A percentile compares a stretch with the other conserved stretches of the same genome.
These are phyloP conservation scores for Paramecium primaurelia DNA, from an alignment of 73 alveolate genomes.

Conservation along the genomic window DNA sequence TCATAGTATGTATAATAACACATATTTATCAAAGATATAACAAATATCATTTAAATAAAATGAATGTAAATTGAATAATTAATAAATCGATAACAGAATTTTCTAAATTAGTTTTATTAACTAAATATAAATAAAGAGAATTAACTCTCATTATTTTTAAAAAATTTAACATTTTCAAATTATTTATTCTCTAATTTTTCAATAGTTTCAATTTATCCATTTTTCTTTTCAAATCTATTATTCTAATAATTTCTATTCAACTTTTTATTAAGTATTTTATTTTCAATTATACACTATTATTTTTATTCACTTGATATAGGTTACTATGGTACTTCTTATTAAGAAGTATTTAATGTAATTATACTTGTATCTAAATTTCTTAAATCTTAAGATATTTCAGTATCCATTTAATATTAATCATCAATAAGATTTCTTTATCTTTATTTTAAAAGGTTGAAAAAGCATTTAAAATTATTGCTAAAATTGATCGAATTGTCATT, in stretches of 20 bases:
- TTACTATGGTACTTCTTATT: neutral
- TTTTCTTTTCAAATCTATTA: neutral
- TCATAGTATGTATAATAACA: neutral
- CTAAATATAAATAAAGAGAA: neutral
- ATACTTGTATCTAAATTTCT: too few species aligned
- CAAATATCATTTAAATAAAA: neutral
- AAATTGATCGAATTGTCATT: neutral
- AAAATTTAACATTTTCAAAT: neutral
- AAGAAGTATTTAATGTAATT: neutral
- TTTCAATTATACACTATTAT: neutral
- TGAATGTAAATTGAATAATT: neutral
- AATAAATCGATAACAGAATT: neutral
- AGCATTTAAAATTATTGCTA: conserved; percentile 1
- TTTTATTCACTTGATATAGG: neutral
- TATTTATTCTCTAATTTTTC: neutral
- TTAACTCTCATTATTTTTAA: neutral
- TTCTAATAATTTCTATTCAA: neutral
- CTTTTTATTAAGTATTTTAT: neutral
- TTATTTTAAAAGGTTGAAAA: neutral
- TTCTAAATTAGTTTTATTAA: neutral
- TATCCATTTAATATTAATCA: neutral
- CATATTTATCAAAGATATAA: neutral
- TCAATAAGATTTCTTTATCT: neutral
- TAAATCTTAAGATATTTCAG: neutral
- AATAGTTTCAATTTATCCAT: neutral